These are phyloP conservation scores for Chlorella sorokiniana DNA, from an alignment of 139 green algal genomes.

Conservation along the genomic window DNA sequence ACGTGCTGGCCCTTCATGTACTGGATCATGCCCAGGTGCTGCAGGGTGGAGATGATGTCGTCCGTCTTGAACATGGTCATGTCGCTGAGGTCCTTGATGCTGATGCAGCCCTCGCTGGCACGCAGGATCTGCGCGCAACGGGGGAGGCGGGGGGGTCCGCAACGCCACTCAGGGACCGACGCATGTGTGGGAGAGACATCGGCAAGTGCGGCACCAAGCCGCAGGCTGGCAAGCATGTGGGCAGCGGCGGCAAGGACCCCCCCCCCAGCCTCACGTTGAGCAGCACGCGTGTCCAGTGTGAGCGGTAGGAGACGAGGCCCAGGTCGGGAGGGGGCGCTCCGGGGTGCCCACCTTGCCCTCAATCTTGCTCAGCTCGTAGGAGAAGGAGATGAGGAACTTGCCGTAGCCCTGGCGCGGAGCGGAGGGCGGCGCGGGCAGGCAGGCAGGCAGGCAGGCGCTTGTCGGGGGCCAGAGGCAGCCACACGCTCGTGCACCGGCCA, in stretches of 20 bases:
- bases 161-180: background rate
- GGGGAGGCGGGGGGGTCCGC: background rate
- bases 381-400: slow-evolving; percentile 98
- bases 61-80: slow-evolving; percentile 95
- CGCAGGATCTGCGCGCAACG: slow-evolving; percentile 65
- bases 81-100: slow-evolving; percentile 94
- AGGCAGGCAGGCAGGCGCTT: background rate
- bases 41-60: slow-evolving; percentile 96
- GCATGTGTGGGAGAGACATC: too few relatives aligned
- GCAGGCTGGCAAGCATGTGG: too few relatives aligned
- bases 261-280: slow-evolving; percentile 86
- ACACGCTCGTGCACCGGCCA: background rate
- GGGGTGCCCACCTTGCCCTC: slow-evolving; percentile 97
- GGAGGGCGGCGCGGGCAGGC: background rate
- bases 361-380: slow-evolving; percentile 98
- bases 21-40: slow-evolving; percentile 85
- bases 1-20: slow-evolving; percentile 93
- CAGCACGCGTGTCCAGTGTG: slow-evolving; percentile 96
- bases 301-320: slow-evolving; percentile 91
- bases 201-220: too few relatives aligned
- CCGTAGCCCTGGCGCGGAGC: slow-evolving; percentile 85
- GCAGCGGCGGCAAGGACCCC: too few relatives aligned
- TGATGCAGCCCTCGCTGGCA: slow-evolving; percentile 68
- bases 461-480: background rate
- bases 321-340: slow-evolving; percentile 96